Evolutionary conservation across 164 flowering plant species (phyloP).

Genomic region (Akebia trifoliata): DNA sequence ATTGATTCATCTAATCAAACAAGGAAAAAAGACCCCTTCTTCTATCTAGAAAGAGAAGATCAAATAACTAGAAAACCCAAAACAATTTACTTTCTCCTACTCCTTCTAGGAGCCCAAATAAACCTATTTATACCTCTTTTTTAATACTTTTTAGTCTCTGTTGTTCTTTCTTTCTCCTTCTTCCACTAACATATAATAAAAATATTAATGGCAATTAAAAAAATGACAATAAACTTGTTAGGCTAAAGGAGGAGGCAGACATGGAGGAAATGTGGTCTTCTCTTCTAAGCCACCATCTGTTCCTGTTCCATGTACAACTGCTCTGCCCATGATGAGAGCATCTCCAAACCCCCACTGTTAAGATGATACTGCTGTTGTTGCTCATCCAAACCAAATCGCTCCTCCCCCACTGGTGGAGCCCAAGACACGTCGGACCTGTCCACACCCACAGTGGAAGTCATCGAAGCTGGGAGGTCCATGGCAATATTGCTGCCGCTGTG

Average conservation of each 20-base stretch:
- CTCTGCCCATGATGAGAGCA: slow-evolving; percentile 61
- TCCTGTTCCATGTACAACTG: slow-evolving; percentile 89
- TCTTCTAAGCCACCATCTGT: slow-evolving; percentile 84
- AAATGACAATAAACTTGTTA: slow-evolving; percentile 23
- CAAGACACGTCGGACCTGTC: slow-evolving; percentile 93
- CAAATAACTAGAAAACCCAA: no score
- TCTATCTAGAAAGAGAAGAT: no score
- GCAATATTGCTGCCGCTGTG: slow-evolving; percentile 9
- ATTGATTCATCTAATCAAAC: no score
- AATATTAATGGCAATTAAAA: slow-evolving; percentile 19
- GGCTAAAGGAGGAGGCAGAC: slow-evolving; percentile 10
- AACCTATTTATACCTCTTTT: no score
- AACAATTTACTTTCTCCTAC: no score
- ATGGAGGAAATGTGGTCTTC: slow-evolving; percentile 6
- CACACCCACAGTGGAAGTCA: slow-evolving; percentile 15
- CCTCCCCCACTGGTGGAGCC: slow-evolving; percentile 40
- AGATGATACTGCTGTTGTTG: slow-evolving; percentile 20
- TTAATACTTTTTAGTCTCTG: no score
- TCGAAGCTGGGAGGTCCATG: neutral
- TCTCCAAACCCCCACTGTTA: slow-evolving; percentile 28
- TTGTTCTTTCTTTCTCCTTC: neutral
- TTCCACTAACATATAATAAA: no score
- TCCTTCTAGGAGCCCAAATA: no score
- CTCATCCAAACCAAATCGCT: slow-evolving; percentile 21
- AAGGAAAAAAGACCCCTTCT: no score